Evolutionary conservation across 257 asterid species (phyloP).

Genomic region (Nemophila menziesii): DNA sequence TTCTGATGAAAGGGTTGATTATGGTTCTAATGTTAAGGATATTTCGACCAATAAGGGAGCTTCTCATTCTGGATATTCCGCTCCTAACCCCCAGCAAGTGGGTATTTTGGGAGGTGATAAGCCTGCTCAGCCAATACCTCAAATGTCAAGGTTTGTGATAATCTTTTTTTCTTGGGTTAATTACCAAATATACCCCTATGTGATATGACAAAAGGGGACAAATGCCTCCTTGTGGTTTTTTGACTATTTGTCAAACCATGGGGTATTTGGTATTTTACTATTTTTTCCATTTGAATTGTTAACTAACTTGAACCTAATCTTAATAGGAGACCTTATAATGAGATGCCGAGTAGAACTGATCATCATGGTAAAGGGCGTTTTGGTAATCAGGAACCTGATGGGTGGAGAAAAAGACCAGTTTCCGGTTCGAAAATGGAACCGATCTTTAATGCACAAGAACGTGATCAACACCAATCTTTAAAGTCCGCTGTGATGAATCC

Average conservation of each 20-base stretch:
- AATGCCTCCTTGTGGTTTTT: too few relatives aligned
- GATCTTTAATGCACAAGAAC: conserved; percentile 19
- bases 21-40: conserved; percentile 23
- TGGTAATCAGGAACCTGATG: conserved; percentile 42
- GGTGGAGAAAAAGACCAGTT: conserved; percentile 30
- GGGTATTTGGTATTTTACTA: too few relatives aligned
- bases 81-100: conserved; percentile 22
- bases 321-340: conserved; percentile 52
- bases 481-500: conserved; percentile 33
- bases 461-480: conserved; percentile 21
- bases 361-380: conserved; percentile 47
- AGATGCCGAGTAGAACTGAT: conserved; percentile 37
- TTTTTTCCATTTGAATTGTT: conserved; percentile 10
- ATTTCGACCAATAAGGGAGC: conserved; percentile 20
- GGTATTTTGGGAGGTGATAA: conserved; percentile 26
- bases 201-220: too few relatives aligned
- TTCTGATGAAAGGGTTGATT: conserved; percentile 48
- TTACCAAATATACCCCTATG: too few relatives aligned
- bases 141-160: conserved; percentile 39
- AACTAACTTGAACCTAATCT: conserved; percentile 9
- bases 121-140: conserved; percentile 30
- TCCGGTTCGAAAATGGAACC: conserved; percentile 20
- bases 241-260: too few relatives aligned
- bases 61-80: conserved; percentile 20
- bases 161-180: conserved; percentile 5